These are phyloP conservation scores for Pseudocercospora crystallina DNA, from an alignment of 2,329 filamentous ascomycete genomes.

Conservation along the genomic window DNA sequence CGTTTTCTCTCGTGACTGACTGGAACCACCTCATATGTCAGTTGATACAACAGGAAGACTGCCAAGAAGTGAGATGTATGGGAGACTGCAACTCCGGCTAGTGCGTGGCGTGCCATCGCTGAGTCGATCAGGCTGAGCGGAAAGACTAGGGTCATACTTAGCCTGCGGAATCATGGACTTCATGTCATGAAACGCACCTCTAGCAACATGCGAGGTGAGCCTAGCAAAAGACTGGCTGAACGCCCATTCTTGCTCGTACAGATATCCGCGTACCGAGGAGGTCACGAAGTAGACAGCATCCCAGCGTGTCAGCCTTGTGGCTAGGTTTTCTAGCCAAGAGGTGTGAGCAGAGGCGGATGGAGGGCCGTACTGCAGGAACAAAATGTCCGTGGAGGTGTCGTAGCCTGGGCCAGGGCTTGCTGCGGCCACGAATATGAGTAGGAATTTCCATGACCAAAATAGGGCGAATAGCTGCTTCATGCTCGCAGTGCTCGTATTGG, in stretches of 20 bases:
- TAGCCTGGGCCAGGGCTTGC: slow-evolving; percentile 64
- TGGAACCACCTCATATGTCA: slow-evolving; percentile 60
- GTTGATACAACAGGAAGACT: slow-evolving; percentile 67
- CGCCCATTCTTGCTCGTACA: slow-evolving; percentile 83
- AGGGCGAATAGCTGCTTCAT: slow-evolving; percentile 16
- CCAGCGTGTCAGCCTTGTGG: slow-evolving; percentile 69
- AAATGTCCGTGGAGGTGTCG: slow-evolving; percentile 70
- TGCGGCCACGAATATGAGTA: slow-evolving; percentile 63
- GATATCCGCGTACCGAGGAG: slow-evolving; percentile 61
- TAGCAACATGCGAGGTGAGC: slow-evolving; percentile 42
- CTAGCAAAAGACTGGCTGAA: slow-evolving; percentile 63
- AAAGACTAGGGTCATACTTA: slow-evolving; percentile 31
- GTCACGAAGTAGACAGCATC: slow-evolving; percentile 76
- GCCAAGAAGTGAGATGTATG: slow-evolving; percentile 76
- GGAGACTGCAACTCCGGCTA: slow-evolving; percentile 66
- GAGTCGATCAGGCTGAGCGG: slow-evolving; percentile 17
- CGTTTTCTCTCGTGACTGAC: slow-evolving; percentile 32
- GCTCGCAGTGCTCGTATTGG: slow-evolving; percentile 11
- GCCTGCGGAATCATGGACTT: slow-evolving; percentile 12
- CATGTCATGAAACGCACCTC: slow-evolving; percentile 38
- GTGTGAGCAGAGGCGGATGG: slow-evolving; percentile 12
- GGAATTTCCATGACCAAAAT: slow-evolving; percentile 66
- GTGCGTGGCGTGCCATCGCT: slow-evolving; percentile 35
- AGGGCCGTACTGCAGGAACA: slow-evolving; percentile 39
- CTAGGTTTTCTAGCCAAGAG: slow-evolving; percentile 40